Evolutionary conservation across 2,329 filamentous ascomycete genomes (phyloP).

Genomic region (Penicillium sumatraense): DNA sequence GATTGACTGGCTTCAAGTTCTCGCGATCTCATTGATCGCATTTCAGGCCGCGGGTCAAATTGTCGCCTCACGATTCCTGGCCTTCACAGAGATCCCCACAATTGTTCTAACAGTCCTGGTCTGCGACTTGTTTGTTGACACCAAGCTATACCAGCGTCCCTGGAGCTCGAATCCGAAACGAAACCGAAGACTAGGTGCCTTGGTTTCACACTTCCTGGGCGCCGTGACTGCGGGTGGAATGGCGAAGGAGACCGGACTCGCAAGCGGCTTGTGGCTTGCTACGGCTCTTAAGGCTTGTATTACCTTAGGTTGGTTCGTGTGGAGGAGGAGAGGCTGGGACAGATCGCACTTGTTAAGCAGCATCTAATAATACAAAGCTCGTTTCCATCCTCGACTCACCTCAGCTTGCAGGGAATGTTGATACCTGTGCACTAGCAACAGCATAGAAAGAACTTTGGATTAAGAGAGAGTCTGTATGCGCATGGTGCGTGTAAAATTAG

Average conservation of each 20-base stretch:
- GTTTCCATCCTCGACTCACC: too few species aligned
- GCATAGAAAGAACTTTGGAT: too few species aligned
- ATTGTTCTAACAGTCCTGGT: constrained; percentile 36
- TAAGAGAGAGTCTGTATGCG: too few species aligned
- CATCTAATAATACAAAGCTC: too few species aligned
- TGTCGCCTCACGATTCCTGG: constrained; percentile 34
- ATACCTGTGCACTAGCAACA: too few species aligned
- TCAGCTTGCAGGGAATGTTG: too few species aligned
- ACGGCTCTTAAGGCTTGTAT: background rate
- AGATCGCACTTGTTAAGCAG: too few species aligned
- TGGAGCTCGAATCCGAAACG: background rate
- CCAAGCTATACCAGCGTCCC: constrained; percentile 10
- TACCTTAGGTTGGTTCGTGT: background rate
- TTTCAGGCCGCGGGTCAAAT: constrained; percentile 42
- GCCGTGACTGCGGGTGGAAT: background rate
- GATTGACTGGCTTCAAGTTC: constrained; percentile 31
- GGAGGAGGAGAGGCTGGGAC: too few species aligned
- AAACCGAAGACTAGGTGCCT: background rate
- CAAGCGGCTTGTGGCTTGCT: background rate
- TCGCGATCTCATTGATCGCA: constrained; percentile 36
- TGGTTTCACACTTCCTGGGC: background rate
- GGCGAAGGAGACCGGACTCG: background rate
- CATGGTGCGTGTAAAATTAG: too few species aligned
- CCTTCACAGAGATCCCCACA: constrained; percentile 38
- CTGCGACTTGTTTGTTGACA: constrained; percentile 29